Conservation (phyloP, 2,329 filamentous ascomycete genomes). For the Verticillium nonalfalfae region DNA sequence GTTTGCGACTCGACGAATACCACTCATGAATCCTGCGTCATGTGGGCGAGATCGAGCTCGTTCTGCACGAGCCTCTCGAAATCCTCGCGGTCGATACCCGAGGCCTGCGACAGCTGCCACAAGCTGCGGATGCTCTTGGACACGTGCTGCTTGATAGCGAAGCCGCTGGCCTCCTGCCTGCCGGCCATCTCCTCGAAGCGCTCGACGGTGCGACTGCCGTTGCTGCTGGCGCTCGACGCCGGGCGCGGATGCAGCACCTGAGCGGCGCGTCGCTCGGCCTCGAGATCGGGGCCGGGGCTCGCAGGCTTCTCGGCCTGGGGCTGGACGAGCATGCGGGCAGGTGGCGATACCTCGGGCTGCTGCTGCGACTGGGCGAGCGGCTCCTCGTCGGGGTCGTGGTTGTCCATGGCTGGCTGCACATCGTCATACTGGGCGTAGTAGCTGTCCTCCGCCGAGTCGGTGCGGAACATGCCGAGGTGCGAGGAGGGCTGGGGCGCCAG, state of each 20-base stretch:
- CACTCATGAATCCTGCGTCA: slow-evolving; percentile 51
- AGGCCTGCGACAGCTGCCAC: slow-evolving; percentile 61
- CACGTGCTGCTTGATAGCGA: slow-evolving; percentile 73
- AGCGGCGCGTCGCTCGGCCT: slow-evolving; percentile 29
- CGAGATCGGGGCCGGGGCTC: slow-evolving; percentile 7
- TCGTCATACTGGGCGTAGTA: slow-evolving; percentile 74
- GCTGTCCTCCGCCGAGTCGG: slow-evolving; percentile 48
- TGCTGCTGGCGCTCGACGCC: slow-evolving; percentile 50
- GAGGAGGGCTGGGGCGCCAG: slow-evolving; percentile 18
- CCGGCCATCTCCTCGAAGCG: slow-evolving; percentile 51
- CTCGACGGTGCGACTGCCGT: slow-evolving; percentile 52
- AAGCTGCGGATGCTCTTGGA: slow-evolving; percentile 72
- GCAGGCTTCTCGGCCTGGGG: slow-evolving; percentile 12
- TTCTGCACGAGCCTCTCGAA: slow-evolving; percentile 67
- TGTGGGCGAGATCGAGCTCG: slow-evolving; percentile 62
- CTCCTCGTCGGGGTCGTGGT: slow-evolving; percentile 72
- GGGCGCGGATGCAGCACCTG: slow-evolving; percentile 50
- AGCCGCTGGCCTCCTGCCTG: slow-evolving; percentile 57
- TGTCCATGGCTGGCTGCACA: slow-evolving; percentile 76
- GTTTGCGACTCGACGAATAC: slow-evolving; percentile 15
- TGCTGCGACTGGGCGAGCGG: slow-evolving; percentile 22
- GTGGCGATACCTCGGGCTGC: background rate
- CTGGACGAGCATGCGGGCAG: background rate
- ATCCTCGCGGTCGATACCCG: slow-evolving; percentile 68
- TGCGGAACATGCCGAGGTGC: slow-evolving; percentile 18